A percentile compares a stretch with the other conserved stretches of the same genome.
Conservation (phyloP, 805 yeast species). For the Cyberlindnera japonica region DNA sequence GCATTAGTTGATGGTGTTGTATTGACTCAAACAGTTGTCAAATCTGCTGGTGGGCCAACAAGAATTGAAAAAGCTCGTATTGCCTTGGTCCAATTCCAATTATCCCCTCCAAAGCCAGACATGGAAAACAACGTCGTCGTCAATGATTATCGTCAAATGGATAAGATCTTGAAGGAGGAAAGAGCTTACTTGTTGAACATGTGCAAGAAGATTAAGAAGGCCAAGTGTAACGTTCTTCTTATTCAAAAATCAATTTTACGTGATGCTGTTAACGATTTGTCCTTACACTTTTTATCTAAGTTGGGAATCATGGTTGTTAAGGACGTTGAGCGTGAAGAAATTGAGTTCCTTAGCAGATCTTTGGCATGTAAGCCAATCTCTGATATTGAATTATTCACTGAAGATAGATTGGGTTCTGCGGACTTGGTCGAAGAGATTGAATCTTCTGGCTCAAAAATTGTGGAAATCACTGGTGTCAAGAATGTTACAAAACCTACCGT, state of each 20-base stretch:
- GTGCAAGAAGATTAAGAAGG: constrained; percentile 93
- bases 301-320: constrained; percentile 90
- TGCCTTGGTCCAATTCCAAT: constrained; percentile 85
- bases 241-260: constrained; percentile 91
- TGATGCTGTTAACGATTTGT: constrained; percentile 83
- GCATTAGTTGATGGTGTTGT: constrained; percentile 91
- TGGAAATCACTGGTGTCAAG: constrained; percentile 80
- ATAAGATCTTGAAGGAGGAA: constrained; percentile 95
- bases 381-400: constrained; percentile 88
- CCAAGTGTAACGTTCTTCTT: constrained; percentile 86
- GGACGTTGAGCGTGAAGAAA: constrained; percentile 96
- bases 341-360: constrained; percentile 79
- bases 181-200: constrained; percentile 91
- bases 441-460: constrained; percentile 56
- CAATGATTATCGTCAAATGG: constrained; percentile 98
- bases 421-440: constrained; percentile 80
- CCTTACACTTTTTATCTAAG: constrained; percentile 91
- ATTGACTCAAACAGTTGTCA: constrained; percentile 83
- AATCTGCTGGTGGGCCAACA: constrained; percentile 91
- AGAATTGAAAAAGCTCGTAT: constrained; percentile 92
- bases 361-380: constrained; percentile 96
- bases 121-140: constrained; percentile 96
- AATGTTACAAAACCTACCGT: constrained; percentile 76
- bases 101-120: constrained; percentile 90
- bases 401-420: constrained; percentile 87